Evolutionary conservation across 345 rosid genomes (phyloP).

Genomic region (Linum trigynum): DNA sequence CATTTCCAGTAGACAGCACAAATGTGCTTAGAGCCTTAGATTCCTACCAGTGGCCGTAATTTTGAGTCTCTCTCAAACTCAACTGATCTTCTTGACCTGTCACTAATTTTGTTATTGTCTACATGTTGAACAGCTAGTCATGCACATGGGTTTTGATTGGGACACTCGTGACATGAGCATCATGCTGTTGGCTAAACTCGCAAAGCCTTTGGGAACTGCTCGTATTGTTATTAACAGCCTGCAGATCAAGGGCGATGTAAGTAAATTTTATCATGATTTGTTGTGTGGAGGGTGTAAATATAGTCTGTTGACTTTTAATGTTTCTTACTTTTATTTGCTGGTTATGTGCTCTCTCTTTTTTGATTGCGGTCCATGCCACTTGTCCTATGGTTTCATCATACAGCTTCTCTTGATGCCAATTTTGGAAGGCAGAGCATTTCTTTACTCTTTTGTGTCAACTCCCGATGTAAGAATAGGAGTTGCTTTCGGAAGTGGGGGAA

Average conservation of each 20-base stretch:
- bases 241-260: slow-evolving; percentile 90
- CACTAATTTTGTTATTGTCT: neutral
- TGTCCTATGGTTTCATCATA: slow-evolving; percentile 10
- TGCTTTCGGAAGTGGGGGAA: slow-evolving; percentile 97
- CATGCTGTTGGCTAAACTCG: slow-evolving; percentile 75
- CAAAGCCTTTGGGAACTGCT: slow-evolving; percentile 86
- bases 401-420: slow-evolving; percentile 86
- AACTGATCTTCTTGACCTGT: too few species aligned
- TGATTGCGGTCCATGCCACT: slow-evolving; percentile 1
- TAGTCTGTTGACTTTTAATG: neutral
- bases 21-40: too few species aligned
- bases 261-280: slow-evolving; percentile 13
- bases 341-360: neutral
- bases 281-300: neutral
- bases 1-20: too few species aligned
- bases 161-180: slow-evolving; percentile 74
- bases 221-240: slow-evolving; percentile 83
- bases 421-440: slow-evolving; percentile 70
- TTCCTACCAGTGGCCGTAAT: too few species aligned
- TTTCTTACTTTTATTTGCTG: neutral
- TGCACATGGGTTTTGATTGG: slow-evolving; percentile 80
- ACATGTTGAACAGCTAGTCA: slow-evolving; percentile 55
- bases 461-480: slow-evolving; percentile 87
- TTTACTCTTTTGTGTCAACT: slow-evolving; percentile 69
- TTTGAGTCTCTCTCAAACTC: too few species aligned